phyloP scores from a whole-genome alignment of 345 rosid genomes.

The Diplotaxis tenuifolia region DNA sequence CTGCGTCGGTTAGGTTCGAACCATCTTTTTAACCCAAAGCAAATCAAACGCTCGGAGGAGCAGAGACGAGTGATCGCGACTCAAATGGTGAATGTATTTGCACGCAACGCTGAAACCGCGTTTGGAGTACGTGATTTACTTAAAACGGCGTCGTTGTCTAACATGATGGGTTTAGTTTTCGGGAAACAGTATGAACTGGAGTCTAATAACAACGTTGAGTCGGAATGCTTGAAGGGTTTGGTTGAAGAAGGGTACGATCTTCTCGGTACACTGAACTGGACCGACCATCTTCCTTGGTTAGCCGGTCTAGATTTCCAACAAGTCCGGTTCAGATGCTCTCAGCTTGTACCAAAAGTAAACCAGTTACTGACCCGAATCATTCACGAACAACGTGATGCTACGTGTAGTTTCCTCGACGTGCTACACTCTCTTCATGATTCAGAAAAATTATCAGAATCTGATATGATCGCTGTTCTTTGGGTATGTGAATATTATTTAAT shows the following conservation, averaged over 20 bases:
- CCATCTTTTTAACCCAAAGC: slow-evolving; percentile 62
- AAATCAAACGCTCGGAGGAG: slow-evolving; percentile 48
- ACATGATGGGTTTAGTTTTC: slow-evolving; percentile 71
- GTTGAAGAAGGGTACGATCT: slow-evolving; percentile 76
- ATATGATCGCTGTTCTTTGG: slow-evolving; percentile 82
- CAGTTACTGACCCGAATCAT: slow-evolving; percentile 53
- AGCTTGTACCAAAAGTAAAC: slow-evolving; percentile 62
- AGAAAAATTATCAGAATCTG: slow-evolving; percentile 54
- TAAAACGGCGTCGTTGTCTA: slow-evolving; percentile 64
- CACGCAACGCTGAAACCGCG: slow-evolving; percentile 15
- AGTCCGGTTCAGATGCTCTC: slow-evolving; percentile 63
- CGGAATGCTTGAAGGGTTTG: slow-evolving; percentile 46
- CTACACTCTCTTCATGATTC: slow-evolving; percentile 54
- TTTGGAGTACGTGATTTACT: slow-evolving; percentile 50
- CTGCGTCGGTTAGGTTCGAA: slow-evolving; percentile 54
- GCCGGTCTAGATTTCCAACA: slow-evolving; percentile 61
- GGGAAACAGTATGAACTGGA: slow-evolving; percentile 51
- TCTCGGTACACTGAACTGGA: slow-evolving; percentile 63
- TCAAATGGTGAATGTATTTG: slow-evolving; percentile 48
- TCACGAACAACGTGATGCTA: slow-evolving; percentile 40
- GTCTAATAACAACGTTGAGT: slow-evolving; percentile 39
- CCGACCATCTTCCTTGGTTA: slow-evolving; percentile 73
- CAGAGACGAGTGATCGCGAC: slow-evolving; percentile 49
- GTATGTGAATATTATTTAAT: slow-evolving; percentile 31
- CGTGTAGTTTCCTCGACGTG: slow-evolving; percentile 58